Evolutionary conservation across 257 asterid species (phyloP), one percentile per base, ranked within the genome.

Genomic region (Jacaranda copaia): DNA sequence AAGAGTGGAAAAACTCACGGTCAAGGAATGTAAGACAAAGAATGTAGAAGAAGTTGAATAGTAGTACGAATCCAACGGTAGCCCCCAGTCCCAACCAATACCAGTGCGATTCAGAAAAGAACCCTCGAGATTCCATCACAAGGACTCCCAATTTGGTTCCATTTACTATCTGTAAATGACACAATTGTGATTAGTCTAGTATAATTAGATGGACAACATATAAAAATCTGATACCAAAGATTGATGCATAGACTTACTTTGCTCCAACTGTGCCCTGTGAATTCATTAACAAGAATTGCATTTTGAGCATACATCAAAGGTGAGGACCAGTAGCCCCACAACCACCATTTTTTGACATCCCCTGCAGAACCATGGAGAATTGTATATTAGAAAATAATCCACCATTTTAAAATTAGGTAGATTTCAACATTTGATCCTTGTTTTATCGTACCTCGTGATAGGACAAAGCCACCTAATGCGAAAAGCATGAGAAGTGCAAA

Each of bases 261-360:
- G 39, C 83, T 85, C 97, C 97, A 92, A 43, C 86, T 85, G n/a
- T 85, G 71, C 20, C 88, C 93, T 0, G 80, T 83, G 75, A 92
- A 90, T 69, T 92, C 97, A 51, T 92, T 92, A 32, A 75, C 90
- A 66, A 86, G 73, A 56, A 92, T 79, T 10, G 89, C 97, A 79
- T 88, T 88, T 72, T 82, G 87, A 6, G 90, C 88, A 78, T 86
- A 91, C 96, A 91, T 91, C 76, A 91, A 13, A 1, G 94, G 90
- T 49, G 94, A 90, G 45, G 81, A 13, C 91, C 93, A 92, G 84
- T 84, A 92, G 53, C 91, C 96, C 97, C 97, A 92, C 53, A 85
- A 11, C 96, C 93, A 92, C 97, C 97, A 92, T 19, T 72, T 74
- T 88, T 89, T 90, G 38, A 92, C 85, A 77, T 83, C 73, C 10